Evolutionary conservation across 352 stramenopile genomes (phyloP).

Genomic region (Elongisporangium anandrum): DNA sequence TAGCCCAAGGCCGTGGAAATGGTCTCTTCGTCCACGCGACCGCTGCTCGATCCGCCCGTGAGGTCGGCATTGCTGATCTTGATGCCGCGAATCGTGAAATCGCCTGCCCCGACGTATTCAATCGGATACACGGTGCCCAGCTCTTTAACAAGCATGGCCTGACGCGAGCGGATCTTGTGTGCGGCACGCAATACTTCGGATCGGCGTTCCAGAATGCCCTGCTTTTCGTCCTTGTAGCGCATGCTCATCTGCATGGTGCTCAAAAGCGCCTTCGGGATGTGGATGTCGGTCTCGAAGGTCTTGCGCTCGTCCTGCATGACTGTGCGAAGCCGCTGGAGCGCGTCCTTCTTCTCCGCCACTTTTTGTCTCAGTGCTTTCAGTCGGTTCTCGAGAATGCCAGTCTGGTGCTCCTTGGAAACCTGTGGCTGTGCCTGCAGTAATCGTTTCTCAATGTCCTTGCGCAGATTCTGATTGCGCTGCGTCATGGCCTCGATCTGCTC

Average conservation of each 20-base stretch:
- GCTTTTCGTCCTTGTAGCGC: conserved; percentile 79
- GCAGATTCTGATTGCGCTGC: conserved; percentile 32
- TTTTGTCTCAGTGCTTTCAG: conserved; percentile 41
- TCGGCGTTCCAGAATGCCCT: conserved; percentile 69
- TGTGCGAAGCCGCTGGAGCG: conserved; percentile 42
- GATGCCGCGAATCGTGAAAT: conserved; percentile 82
- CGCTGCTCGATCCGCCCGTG: conserved; percentile 20
- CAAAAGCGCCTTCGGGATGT: conserved; percentile 71
- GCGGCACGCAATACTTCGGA: conserved; percentile 72
- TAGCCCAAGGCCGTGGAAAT: conserved; percentile 83
- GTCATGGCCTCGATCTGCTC: conserved; percentile 46
- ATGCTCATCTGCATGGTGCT: conserved; percentile 80
- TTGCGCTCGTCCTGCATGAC: conserved; percentile 74
- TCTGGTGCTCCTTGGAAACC: conserved; percentile 47
- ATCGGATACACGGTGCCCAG: conserved; percentile 79
- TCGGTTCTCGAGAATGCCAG: conserved; percentile 37
- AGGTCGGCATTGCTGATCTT: conserved; percentile 71
- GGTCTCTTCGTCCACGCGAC: conserved; percentile 68
- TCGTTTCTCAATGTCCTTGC: conserved; percentile 48
- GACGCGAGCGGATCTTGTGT: conserved; percentile 78
- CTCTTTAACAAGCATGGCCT: conserved; percentile 77
- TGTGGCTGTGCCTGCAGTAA: conserved; percentile 30
- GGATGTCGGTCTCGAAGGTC: conserved; percentile 77
- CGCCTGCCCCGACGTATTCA: conserved; percentile 71
- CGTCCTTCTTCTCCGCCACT: conserved; percentile 53